Base-by-base conservation (phyloP, 345 rosid genomes). In the Sonneratia caseolaris region DNA sequence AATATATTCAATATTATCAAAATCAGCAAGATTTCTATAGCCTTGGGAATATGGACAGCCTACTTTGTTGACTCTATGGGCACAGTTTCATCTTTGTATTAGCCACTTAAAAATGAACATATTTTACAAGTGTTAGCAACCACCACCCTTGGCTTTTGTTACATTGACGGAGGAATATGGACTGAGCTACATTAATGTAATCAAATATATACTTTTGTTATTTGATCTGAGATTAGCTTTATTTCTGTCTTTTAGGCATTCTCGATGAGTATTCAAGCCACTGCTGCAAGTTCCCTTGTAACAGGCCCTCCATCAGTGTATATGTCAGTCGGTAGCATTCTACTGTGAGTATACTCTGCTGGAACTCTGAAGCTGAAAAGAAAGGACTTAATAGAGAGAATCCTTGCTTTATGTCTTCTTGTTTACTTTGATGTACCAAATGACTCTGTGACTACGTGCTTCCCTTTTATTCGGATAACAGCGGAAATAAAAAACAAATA, bases 261-360 rank as follows among this genome's bases (percentile, higher is more conserved):
- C 22, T 79, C 97, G 61, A 86, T 88, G 87, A 81, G 82, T 74
- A 76, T 90, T 81, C 97, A 94, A 81, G 92, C 90, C 74, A 42
- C 77, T 62, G 93, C 96, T n/a, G 83, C 88, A 68, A 86, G 84
- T 71, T 87, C 96, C 56, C 78, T 80, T 72, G 84, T 81, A 40
- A 80, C 91, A 70, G 76, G 86, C 70, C 76, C 78, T 77, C 81
- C 81, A 76, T 79, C 85, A 70, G 64, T 86, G 78, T 87, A 83
- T 82, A 83, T 90, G 65, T 91, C 98, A 68, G 86, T 91, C 75
- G 93, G 96, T 73, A 94, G 98, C 85, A 87, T 94, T 90, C 82
- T 94, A 56, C 69, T 91, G 98, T 89, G 82, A 91, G 97, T 79
- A 79, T 74, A 48, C 71, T 70, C 64, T 59, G 70, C 37, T 37